These are phyloP conservation scores for Luffa aegyptiaca DNA, from an alignment of 306 rosid genomes.

Conservation along the genomic window DNA sequence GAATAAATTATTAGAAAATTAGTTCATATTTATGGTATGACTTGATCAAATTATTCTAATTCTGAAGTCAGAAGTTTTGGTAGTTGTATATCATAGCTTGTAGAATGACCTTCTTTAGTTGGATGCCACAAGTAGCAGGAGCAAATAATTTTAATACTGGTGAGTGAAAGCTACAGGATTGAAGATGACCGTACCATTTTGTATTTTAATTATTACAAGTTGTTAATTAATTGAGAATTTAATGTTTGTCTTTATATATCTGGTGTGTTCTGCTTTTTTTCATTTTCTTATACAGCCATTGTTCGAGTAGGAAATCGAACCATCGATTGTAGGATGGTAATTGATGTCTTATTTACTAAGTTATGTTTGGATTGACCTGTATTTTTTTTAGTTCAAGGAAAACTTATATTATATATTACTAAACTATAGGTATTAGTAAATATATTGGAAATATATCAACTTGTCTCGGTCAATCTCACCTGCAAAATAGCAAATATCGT, in stretches of 20 bases:
- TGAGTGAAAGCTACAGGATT: not conserved
- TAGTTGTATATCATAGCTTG: not conserved
- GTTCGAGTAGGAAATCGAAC: too few relatives aligned
- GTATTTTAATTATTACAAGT: not conserved
- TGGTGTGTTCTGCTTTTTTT: too few relatives aligned
- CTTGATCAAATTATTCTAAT: slow-evolving; percentile 3
- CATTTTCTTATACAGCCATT: too few relatives aligned
- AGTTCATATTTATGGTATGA: not conserved
- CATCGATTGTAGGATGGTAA: too few relatives aligned
- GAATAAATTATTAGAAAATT: not conserved
- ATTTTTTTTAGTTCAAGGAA: not conserved
- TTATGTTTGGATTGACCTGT: not conserved
- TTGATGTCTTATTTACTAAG: too few relatives aligned
- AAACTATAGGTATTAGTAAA: not conserved
- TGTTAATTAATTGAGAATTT: not conserved
- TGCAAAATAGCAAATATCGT: not conserved
- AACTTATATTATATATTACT: not conserved
- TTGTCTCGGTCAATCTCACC: not conserved
- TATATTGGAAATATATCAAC: not conserved
- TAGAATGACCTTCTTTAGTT: not conserved
- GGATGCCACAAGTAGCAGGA: not conserved
- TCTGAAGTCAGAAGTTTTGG: slow-evolving; percentile 3
- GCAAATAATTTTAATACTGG: not conserved
- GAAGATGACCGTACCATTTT: not conserved
- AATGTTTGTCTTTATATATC: not conserved